Conservation (phyloP, 305 asterid species). For the Fraxinus velutina region DNA sequence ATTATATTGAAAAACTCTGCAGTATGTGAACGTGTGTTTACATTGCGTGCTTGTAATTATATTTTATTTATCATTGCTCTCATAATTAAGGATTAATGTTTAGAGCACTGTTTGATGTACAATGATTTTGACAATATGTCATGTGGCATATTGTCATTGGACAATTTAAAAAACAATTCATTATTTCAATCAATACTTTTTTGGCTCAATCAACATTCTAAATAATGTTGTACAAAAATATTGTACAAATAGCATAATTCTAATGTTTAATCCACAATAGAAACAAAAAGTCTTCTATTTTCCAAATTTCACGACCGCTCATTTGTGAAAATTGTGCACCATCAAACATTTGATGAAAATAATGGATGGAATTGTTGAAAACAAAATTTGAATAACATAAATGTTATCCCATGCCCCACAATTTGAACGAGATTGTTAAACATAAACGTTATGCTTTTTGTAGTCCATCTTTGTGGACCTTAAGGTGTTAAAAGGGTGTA, state of each 20-base stretch:
- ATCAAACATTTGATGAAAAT: not conserved
- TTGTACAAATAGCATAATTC: not conserved
- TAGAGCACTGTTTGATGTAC: not conserved
- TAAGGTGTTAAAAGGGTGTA: not conserved
- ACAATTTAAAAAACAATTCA: not conserved
- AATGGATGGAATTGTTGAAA: not conserved
- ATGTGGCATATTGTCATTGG: not conserved
- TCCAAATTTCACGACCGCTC: not conserved
- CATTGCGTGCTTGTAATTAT: not conserved
- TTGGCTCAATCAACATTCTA: not conserved
- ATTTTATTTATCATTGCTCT: not conserved
- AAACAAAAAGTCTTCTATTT: not conserved
- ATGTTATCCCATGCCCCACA: not conserved
- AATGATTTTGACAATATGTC: not conserved
- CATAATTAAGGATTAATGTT: not conserved
- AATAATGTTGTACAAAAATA: not conserved
- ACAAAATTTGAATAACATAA: not conserved
- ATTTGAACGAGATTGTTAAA: not conserved
- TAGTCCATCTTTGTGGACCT: constrained; percentile 5
- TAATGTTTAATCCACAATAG: not conserved
- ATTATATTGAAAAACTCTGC: not conserved
- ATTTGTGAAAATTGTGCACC: not conserved
- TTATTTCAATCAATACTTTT: not conserved
- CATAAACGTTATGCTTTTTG: not conserved
- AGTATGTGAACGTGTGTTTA: not conserved